phyloP scores from a whole-genome alignment of 2,329 filamentous ascomycete species.

The Cadophora sp. region DNA sequence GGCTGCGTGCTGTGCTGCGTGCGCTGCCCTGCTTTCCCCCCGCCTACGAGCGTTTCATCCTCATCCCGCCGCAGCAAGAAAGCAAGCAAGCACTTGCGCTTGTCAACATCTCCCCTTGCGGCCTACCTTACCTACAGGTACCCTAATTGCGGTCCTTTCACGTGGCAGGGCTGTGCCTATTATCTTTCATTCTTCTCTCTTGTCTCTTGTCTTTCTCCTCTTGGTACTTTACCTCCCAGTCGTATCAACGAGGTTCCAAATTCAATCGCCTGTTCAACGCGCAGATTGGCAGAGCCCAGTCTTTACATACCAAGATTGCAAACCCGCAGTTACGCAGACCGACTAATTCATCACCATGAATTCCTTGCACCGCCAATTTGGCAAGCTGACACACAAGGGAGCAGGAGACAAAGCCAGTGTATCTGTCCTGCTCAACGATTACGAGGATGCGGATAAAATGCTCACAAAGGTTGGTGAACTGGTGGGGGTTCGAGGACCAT shows the following conservation, averaged over 20 bases:
- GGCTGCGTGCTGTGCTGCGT: background rate
- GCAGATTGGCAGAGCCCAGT: constrained; percentile 23
- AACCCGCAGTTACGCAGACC: constrained; percentile 17
- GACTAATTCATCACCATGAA: constrained; percentile 58
- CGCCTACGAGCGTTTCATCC: background rate
- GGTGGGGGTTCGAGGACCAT: background rate
- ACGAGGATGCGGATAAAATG: constrained; percentile 79
- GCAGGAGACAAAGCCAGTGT: constrained; percentile 80
- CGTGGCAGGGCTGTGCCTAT: constrained; percentile 28
- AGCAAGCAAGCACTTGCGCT: constrained; percentile 1
- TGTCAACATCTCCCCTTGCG: background rate
- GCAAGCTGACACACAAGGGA: constrained; percentile 70
- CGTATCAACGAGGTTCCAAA: background rate
- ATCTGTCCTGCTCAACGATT: constrained; percentile 76
- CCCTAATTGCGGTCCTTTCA: constrained; percentile 12
- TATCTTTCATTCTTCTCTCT: constrained; percentile 11
- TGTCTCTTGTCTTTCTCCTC: background rate
- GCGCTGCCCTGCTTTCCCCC: constrained; percentile 6
- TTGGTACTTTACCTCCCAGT: background rate
- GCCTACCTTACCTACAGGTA: no score
- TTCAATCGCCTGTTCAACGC: background rate
- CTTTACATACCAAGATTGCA: constrained; percentile 21
- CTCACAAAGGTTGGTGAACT: constrained; percentile 66
- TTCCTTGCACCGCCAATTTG: constrained; percentile 76
- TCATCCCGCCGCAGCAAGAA: constrained; percentile 7